phyloP scores from a whole-genome alignment of 2,329 filamentous ascomycete species.

The Penicillium hesseltinei region DNA sequence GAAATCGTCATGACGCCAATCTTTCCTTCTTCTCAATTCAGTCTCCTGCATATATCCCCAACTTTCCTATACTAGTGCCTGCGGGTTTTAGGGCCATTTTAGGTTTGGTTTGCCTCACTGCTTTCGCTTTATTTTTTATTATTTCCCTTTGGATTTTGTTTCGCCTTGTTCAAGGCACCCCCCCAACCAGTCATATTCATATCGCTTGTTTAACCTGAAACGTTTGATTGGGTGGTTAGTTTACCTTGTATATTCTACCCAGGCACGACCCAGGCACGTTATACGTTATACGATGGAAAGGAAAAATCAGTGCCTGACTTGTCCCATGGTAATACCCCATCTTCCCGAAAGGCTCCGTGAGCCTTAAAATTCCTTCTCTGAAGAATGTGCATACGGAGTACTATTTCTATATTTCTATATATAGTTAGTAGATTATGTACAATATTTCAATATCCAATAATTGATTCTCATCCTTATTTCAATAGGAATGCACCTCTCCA shows the following conservation, averaged over 20 bases:
- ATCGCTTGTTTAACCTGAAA: not conserved
- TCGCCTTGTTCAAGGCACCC: not conserved
- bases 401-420: not conserved
- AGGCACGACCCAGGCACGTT: not conserved
- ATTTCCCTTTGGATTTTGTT: not conserved
- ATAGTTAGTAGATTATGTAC: not conserved
- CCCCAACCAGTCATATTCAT: not conserved
- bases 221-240: not conserved
- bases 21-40: conserved; percentile 5
- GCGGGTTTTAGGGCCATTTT: not conserved
- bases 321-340: not conserved
- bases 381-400: conserved; percentile 3
- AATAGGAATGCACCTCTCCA: not conserved
- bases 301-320: conserved; percentile 1
- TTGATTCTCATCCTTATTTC: not conserved
- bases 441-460: not conserved
- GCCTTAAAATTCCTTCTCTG: conserved; percentile 5
- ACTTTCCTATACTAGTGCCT: not conserved
- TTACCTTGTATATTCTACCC: not conserved
- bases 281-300: not conserved
- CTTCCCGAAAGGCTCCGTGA: conserved; percentile 9
- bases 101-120: conserved; percentile 3
- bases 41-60: conserved; percentile 3
- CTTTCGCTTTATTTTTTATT: not conserved
- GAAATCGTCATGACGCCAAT: conserved; percentile 1